Evolutionary conservation across 2,329 filamentous ascomycete genomes (phyloP).

Genomic region (Lachnellula cervina): DNA sequence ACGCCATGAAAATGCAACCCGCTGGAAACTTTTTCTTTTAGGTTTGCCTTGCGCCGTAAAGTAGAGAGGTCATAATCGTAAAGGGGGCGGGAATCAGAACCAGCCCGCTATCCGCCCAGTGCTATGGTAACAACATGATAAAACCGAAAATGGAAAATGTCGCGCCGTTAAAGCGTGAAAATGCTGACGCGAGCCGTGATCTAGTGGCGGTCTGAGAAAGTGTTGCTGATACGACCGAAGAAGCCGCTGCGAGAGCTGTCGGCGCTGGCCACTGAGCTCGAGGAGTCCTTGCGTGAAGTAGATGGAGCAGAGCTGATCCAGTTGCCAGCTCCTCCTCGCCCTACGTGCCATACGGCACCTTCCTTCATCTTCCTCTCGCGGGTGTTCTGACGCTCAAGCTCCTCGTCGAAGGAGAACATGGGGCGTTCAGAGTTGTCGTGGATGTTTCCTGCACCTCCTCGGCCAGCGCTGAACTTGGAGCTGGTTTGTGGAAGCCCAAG

Average conservation of each 20-base stretch:
- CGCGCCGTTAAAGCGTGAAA: slow-evolving; percentile 12
- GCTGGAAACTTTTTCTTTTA: slow-evolving; percentile 8
- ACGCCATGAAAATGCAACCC: slow-evolving; percentile 11
- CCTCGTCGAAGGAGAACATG: slow-evolving; percentile 32
- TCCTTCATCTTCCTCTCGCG: slow-evolving; percentile 25
- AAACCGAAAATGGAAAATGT: slow-evolving; percentile 3
- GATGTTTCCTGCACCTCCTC: slow-evolving; percentile 33
- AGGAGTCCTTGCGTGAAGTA: slow-evolving; percentile 24
- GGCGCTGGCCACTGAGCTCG: slow-evolving; percentile 15
- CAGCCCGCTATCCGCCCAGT: slow-evolving; percentile 7
- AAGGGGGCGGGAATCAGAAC: slow-evolving; percentile 9
- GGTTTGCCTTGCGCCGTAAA: slow-evolving; percentile 10
- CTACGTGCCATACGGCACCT: slow-evolving; percentile 26
- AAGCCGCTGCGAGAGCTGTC: slow-evolving; percentile 18
- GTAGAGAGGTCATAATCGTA: slow-evolving; percentile 7
- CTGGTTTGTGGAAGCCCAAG: slow-evolving; percentile 22
- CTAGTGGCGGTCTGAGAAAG: slow-evolving; percentile 17
- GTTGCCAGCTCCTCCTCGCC: slow-evolving; percentile 31
- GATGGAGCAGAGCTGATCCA: slow-evolving; percentile 10
- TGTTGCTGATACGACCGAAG: slow-evolving; percentile 23
- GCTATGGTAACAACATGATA: slow-evolving; percentile 6
- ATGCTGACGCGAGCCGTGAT: neutral
- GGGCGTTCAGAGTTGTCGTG: slow-evolving; percentile 23
- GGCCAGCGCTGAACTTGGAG: slow-evolving; percentile 26
- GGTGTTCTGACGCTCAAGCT: slow-evolving; percentile 26